Percentiles rank a stretch among this genome's conserved stretches.
Evolutionary conservation across 768 basidiomycete species (phyloP).

Genomic region (Leccinum olivaceopallidum): DNA sequence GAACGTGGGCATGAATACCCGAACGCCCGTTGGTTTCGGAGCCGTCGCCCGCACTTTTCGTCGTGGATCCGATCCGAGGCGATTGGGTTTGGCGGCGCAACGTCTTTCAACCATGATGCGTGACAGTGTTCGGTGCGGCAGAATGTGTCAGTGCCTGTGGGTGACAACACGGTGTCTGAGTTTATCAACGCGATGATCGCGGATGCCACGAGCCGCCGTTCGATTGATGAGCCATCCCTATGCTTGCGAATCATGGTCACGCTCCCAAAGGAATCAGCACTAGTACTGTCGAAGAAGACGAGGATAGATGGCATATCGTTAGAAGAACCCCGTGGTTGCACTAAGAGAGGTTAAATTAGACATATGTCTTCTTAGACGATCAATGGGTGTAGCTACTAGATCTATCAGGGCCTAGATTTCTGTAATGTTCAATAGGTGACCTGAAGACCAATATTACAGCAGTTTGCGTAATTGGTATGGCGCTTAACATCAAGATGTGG

Average conservation of each 20-base stretch:
- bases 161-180: constrained; percentile 3
- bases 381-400: too few relatives aligned
- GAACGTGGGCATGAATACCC: not conserved
- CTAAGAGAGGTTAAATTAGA: constrained; percentile 1
- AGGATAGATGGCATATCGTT: too few relatives aligned
- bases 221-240: too few relatives aligned
- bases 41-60: not conserved
- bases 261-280: not conserved
- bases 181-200: constrained; percentile 4
- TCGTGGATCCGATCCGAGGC: not conserved
- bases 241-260: too few relatives aligned
- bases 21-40: not conserved
- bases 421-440: too few relatives aligned
- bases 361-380: constrained; percentile 6
- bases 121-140: not conserved
- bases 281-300: too few relatives aligned
- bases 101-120: not conserved
- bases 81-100: not conserved
- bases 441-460: too few relatives aligned
- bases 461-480: too few relatives aligned
- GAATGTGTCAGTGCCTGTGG: constrained; percentile 9
- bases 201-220: too few relatives aligned
- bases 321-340: not conserved
- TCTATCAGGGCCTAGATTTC: too few relatives aligned
- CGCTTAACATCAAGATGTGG: too few relatives aligned